Evolutionary conservation across 345 rosid species (phyloP).

Genomic region (Bruguiera gymnorhiza): DNA sequence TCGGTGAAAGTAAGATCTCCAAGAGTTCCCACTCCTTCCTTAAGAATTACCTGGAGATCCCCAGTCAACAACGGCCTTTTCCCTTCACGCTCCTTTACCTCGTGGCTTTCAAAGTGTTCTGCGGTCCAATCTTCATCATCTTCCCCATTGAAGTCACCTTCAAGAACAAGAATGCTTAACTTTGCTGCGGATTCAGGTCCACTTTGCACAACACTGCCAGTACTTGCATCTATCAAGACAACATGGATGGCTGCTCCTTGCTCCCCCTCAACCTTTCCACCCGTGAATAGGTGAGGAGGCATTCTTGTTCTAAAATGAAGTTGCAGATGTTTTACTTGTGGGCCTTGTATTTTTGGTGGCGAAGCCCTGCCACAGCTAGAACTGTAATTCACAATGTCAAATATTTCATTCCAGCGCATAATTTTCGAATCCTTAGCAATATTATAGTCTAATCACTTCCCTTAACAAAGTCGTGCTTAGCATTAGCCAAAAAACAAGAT

Average conservation of each 20-base stretch:
- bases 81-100: conserved; percentile 86
- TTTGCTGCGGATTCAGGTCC: conserved; percentile 69
- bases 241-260: conserved; percentile 80
- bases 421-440: neutral
- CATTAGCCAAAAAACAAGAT: no score
- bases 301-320: conserved; percentile 78
- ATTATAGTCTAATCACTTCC: neutral
- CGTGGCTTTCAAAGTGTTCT: conserved; percentile 69
- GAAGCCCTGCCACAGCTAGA: conserved; percentile 41
- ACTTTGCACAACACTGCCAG: conserved; percentile 57
- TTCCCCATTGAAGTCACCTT: conserved; percentile 82
- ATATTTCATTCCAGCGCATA: neutral
- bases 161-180: conserved; percentile 70
- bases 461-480: no score
- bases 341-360: conserved; percentile 56
- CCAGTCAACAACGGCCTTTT: conserved; percentile 86
- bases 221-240: conserved; percentile 54
- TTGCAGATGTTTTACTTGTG: conserved; percentile 56
- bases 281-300: conserved; percentile 93
- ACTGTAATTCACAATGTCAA: conserved; percentile 6
- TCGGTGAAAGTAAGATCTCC: conserved; percentile 87
- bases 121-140: conserved; percentile 59
- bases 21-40: conserved; percentile 83
- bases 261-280: conserved; percentile 90
- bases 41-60: conserved; percentile 63